Conservation (phyloP, 2,329 filamentous ascomycete genomes). For the Arthrobotrys conoides region DNA sequence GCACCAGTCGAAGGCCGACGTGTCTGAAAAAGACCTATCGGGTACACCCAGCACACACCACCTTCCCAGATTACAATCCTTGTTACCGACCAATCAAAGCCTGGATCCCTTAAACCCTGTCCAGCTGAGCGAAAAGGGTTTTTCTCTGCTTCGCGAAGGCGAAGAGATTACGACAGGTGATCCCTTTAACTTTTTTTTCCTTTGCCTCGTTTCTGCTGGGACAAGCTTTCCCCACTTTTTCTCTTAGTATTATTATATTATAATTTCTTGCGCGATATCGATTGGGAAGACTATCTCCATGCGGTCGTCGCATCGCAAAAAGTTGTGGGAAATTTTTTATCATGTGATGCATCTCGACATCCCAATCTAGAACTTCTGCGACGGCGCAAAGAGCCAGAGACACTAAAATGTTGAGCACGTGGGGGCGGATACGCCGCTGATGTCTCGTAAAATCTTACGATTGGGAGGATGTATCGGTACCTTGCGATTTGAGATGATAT, state of each 20-base stretch:
- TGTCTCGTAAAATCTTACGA: background rate
- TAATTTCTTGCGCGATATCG: constrained; percentile 32
- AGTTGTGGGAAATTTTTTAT: background rate
- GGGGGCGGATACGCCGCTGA: constrained; percentile 26
- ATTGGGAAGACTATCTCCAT: constrained; percentile 21
- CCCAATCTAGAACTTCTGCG: background rate
- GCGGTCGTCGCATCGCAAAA: constrained; percentile 11
- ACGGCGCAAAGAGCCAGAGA: background rate
- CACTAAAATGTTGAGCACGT: constrained; percentile 31
- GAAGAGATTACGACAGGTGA: constrained; percentile 40
- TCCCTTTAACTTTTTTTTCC: constrained; percentile 3
- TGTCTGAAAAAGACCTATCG: constrained; percentile 41
- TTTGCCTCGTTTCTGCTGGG: constrained; percentile 18
- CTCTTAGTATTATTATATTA: background rate
- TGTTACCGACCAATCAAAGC: constrained; percentile 31
- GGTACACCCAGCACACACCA: constrained; percentile 32
- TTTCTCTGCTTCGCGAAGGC: constrained; percentile 25
- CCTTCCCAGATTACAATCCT: constrained; percentile 30
- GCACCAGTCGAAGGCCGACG: constrained; percentile 35
- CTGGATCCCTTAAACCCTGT: constrained; percentile 12
- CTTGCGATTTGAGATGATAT: constrained; percentile 4
- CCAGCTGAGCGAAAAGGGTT: constrained; percentile 45
- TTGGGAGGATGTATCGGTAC: constrained; percentile 27
- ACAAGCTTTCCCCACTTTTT: constrained; percentile 17
- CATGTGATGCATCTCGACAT: constrained; percentile 39